A percentile compares a stretch with the other conserved stretches of the same genome.
These are phyloP conservation scores for Parafenestella ontariensis DNA, from an alignment of 2,329 filamentous ascomycete species.

Conservation along the genomic window DNA sequence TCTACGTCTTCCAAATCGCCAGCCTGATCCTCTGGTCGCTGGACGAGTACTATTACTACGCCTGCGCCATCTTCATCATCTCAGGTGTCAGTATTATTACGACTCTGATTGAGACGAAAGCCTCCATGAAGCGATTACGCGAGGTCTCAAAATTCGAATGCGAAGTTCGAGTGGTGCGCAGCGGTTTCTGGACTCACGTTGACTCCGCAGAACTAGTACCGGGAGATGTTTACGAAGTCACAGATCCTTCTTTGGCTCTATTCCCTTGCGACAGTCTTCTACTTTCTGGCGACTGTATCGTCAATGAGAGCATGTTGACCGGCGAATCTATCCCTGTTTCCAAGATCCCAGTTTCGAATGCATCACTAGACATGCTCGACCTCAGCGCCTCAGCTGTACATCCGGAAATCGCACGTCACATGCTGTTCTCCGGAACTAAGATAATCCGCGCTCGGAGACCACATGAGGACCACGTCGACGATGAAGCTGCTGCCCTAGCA, in stretches of 20 bases:
- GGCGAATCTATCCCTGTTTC: conserved; percentile 96
- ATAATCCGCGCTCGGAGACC: conserved; percentile 89
- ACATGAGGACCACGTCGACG: conserved; percentile 82
- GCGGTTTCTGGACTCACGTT: conserved; percentile 93
- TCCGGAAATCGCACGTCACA: conserved; percentile 83
- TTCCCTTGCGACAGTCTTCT: conserved; percentile 93
- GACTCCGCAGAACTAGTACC: conserved; percentile 89
- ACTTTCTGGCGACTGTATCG: conserved; percentile 93
- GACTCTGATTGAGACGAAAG: conserved; percentile 87
- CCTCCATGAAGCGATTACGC: conserved; percentile 88
- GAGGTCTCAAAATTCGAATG: conserved; percentile 96
- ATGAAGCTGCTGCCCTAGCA: conserved; percentile 88
- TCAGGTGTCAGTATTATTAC: conserved; percentile 90
- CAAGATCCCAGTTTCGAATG: conserved; percentile 83
- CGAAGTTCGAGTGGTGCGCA: conserved; percentile 89
- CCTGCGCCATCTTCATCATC: conserved; percentile 91
- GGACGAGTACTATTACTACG: conserved; percentile 98
- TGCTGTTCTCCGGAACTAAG: conserved; percentile 94
- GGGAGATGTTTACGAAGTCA: conserved; percentile 95
- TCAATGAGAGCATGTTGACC: conserved; percentile 99
- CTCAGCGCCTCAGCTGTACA: conserved; percentile 82
- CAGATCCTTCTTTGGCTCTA: conserved; percentile 85
- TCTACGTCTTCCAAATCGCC: conserved; percentile 97
- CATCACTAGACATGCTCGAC: conserved; percentile 77
- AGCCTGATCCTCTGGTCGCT: conserved; percentile 94